Conservation (phyloP, 148 eudicot species). For the Hydrangea macrophylla region DNA sequence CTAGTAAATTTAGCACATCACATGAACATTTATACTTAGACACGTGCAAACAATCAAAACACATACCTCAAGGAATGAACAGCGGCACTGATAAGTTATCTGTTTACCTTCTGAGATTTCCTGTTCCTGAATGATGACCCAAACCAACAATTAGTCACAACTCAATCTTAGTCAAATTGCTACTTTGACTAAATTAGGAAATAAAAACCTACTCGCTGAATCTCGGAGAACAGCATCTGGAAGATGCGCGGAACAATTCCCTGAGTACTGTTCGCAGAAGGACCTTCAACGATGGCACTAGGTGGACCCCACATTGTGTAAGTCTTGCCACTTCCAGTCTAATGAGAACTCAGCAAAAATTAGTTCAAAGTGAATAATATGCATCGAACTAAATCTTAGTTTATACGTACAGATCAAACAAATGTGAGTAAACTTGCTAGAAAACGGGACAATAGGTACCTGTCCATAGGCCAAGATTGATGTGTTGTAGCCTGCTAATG, state of each 20-base stretch:
- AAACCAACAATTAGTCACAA: not conserved
- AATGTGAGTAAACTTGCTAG: not conserved
- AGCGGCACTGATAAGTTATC: slow-evolving; percentile 84
- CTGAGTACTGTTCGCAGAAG: slow-evolving; percentile 45
- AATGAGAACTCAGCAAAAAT: slow-evolving; percentile 6
- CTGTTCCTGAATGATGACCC: slow-evolving; percentile 43
- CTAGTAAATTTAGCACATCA: not conserved
- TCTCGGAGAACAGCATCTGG: slow-evolving; percentile 75
- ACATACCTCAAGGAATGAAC: slow-evolving; percentile 94
- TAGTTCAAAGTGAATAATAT: not conserved
- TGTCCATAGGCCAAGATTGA: slow-evolving; percentile 90
- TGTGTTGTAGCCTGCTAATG: slow-evolving; percentile 88
- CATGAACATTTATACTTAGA: not conserved
- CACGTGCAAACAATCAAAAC: not conserved
- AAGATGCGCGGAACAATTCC: slow-evolving; percentile 90
- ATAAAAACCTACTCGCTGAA: slow-evolving; percentile 61
- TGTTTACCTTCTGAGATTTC: slow-evolving; percentile 55
- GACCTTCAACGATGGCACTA: slow-evolving; percentile 85
- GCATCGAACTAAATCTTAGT: no score
- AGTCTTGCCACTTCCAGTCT: slow-evolving; percentile 98
- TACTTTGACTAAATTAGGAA: not conserved
- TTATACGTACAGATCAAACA: slow-evolving; percentile 5
- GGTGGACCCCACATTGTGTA: slow-evolving; percentile 99
- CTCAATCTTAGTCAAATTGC: not conserved
- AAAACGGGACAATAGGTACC: slow-evolving; percentile 31